Conservation (phyloP, 177 flowering plant genomes). For the Vitis hybrid region DNA sequence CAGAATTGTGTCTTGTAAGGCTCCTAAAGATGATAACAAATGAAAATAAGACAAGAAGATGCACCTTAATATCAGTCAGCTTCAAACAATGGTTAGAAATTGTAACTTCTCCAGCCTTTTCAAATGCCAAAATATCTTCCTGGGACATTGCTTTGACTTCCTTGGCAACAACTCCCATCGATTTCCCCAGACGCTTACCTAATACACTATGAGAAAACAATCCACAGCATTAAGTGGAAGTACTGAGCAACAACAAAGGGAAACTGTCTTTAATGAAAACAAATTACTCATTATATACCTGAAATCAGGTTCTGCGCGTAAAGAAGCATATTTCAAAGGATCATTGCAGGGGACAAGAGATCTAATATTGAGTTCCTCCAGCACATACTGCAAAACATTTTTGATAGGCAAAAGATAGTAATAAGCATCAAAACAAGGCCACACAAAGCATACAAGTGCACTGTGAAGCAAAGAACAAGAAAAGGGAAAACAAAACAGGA, state of each 20-base stretch:
- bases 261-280: slow-evolving; percentile 3
- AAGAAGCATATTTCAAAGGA: slow-evolving; percentile 76
- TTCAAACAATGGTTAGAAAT: slow-evolving; percentile 63
- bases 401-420: not conserved
- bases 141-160: slow-evolving; percentile 89
- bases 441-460: not conserved
- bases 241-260: not conserved
- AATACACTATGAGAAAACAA: slow-evolving; percentile 43
- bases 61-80: slow-evolving; percentile 80
- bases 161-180: slow-evolving; percentile 85
- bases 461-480: not conserved
- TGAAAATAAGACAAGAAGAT: not conserved
- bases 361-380: slow-evolving; percentile 86
- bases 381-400: slow-evolving; percentile 58
- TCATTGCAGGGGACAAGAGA: slow-evolving; percentile 76
- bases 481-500: not conserved
- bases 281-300: slow-evolving; percentile 45
- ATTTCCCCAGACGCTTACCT: slow-evolving; percentile 92
- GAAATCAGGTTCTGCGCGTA: slow-evolving; percentile 96
- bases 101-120: slow-evolving; percentile 69
- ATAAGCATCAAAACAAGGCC: not conserved
- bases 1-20: too few relatives aligned
- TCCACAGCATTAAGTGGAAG: slow-evolving; percentile 5
- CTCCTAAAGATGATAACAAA: too few relatives aligned
- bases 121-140: slow-evolving; percentile 73